Base-by-base conservation (phyloP, 2,329 filamentous ascomycete genomes). In the Cyphellophora europaea region DNA sequence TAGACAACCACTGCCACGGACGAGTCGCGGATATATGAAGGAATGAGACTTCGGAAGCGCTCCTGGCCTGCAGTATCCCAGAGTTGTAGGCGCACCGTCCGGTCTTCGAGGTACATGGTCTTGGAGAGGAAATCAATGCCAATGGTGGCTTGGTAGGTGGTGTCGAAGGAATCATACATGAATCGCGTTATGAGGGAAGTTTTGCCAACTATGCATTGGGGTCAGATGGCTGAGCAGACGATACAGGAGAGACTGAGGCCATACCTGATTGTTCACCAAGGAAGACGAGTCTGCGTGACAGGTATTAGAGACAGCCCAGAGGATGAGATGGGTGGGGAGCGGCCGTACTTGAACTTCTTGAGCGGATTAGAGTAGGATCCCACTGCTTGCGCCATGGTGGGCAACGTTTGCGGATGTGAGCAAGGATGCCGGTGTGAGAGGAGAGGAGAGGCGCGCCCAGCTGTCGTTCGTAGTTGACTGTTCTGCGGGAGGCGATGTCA, bases 131-230 rank as follows among this genome's bases (percentile, higher is more conserved):
- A 98, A 66, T 98, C 91, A 67, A 98, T 98, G 56, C 91, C 91
- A 57, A 98, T 96, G 25, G 91, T 98, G 38, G 91, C 91, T 66
- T 98, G 91, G 68, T 98, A 98, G 72, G 89, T 96, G 67, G 93
- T 95, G 71, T 98, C 91, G 71, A 98, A 98, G 31, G 91, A 96
- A 65, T 98, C 91, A 72, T 98, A 98, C 91, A 98, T 98, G 72
- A 98, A 98, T 47, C 91, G 81, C 49, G 91, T 98, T 61, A 98
- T 98, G 53, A 98, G 69, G 43, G 91, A 98, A 19, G 91, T 98
- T 70, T 98, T 98, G 58, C 91, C 91, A 53, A 98, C 91, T 96
- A 59, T 43, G 38, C 23, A 12, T 25, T 25, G 8, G 30, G 19
- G 11, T 30, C 36, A 23, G 36, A 14, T 16, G 38, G 35, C 19